Evolutionary conservation across 2,329 filamentous ascomycete genomes (phyloP).

Genomic region (Pestalotiopsis sp.): DNA sequence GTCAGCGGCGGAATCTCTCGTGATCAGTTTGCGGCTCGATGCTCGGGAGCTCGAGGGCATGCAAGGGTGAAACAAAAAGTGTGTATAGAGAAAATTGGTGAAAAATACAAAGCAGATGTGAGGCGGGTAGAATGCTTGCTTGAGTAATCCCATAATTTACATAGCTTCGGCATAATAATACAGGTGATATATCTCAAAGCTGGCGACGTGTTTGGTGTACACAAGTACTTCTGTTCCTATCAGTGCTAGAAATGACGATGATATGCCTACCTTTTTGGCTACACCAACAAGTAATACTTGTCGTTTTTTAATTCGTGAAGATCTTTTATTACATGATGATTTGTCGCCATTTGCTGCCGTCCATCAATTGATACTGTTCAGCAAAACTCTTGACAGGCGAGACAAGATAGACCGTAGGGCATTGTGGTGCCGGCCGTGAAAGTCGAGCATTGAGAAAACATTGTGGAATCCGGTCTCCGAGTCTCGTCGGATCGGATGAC

Average conservation of each 20-base stretch:
- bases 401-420: too few relatives aligned
- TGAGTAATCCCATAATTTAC: not conserved
- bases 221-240: not conserved
- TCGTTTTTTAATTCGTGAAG: too few relatives aligned
- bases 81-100: not conserved
- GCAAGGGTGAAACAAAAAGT: not conserved
- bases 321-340: too few relatives aligned
- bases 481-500: not conserved
- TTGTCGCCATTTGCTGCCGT: too few relatives aligned
- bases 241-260: not conserved
- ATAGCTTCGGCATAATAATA: not conserved
- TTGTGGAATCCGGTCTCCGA: not conserved
- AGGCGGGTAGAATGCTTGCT: not conserved
- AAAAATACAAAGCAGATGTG: not conserved
- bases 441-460: not conserved
- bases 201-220: not conserved
- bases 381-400: too few relatives aligned
- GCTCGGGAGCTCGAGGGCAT: not conserved
- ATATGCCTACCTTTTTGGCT: too few relatives aligned
- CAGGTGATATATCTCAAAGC: not conserved
- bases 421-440: too few relatives aligned
- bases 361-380: too few relatives aligned
- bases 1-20: not conserved
- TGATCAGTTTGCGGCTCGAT: not conserved
- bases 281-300: too few relatives aligned